phyloP scores from a whole-genome alignment of 2,329 filamentous ascomycete species.

The Phyllosticta ampelicida region DNA sequence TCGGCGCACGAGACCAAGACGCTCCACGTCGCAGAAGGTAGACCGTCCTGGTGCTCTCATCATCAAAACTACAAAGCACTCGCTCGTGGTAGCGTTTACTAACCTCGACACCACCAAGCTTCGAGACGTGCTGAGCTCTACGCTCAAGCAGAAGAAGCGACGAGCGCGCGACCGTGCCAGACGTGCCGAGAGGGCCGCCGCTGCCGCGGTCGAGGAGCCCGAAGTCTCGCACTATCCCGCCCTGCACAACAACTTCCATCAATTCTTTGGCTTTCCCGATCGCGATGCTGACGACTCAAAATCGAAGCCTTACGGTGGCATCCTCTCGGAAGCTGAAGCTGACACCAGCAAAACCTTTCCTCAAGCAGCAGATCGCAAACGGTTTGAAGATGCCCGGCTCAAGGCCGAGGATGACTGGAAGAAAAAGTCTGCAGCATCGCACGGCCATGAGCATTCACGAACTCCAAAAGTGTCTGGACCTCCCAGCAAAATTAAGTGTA shows the following conservation, averaged over 20 bases:
- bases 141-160: constrained; percentile 41
- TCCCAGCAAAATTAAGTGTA: constrained; percentile 94
- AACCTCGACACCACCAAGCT: constrained; percentile 5
- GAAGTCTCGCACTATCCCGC: constrained; percentile 46
- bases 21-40: constrained; percentile 33
- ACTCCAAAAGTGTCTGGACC: constrained; percentile 72
- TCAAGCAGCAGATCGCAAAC: constrained; percentile 64
- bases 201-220: constrained; percentile 22
- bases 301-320: constrained; percentile 90
- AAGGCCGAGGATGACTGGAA: constrained; percentile 91
- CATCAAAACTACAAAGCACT: constrained; percentile 4
- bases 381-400: constrained; percentile 81
- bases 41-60: constrained; percentile 8
- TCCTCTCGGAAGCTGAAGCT: constrained; percentile 77
- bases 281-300: constrained; percentile 82
- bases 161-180: constrained; percentile 33
- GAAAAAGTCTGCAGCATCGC: constrained; percentile 50
- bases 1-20: constrained; percentile 28
- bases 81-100: constrained; percentile 7
- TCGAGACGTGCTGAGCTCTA: constrained; percentile 7
- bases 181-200: constrained; percentile 33
- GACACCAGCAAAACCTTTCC: constrained; percentile 87
- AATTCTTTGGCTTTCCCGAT: constrained; percentile 82
- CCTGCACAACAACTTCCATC: constrained; percentile 56
- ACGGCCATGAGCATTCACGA: constrained; percentile 50